phyloP scores from a whole-genome alignment of 1,139 yeast species.

The Suhomyces kunorum region DNA sequence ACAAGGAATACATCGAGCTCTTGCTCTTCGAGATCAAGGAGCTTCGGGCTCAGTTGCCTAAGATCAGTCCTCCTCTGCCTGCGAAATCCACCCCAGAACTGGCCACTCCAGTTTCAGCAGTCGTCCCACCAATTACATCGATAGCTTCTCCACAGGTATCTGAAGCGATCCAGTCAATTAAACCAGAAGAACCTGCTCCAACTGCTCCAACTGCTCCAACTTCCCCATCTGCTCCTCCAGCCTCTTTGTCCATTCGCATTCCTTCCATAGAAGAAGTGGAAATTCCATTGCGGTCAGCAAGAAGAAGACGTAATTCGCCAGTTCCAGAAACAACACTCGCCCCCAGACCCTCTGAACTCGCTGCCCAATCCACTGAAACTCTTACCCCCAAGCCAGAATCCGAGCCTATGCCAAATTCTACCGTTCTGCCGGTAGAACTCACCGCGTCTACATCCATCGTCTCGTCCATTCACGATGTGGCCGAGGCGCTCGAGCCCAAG shows the following conservation, averaged over 20 bases:
- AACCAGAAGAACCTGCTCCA: background rate
- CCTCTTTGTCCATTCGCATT: background rate
- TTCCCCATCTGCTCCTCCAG: background rate
- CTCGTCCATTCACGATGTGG: background rate
- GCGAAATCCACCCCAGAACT: background rate
- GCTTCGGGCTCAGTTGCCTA: conserved; percentile 20
- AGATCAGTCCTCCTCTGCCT: background rate
- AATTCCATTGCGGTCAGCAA: conserved; percentile 24
- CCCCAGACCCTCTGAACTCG: background rate
- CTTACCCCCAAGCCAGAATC: conserved; percentile 4
- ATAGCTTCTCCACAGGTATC: too few species aligned
- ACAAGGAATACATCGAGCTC: conserved; percentile 37
- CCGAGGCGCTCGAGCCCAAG: conserved; percentile 1
- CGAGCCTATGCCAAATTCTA: background rate
- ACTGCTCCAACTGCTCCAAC: background rate
- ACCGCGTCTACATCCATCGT: background rate
- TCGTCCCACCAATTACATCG: too few species aligned
- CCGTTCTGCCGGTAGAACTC: background rate
- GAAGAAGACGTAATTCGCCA: conserved; percentile 19
- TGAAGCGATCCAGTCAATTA: background rate
- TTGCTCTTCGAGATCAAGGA: conserved; percentile 42
- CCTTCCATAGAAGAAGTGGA: conserved; percentile 13
- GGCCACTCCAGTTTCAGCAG: too few species aligned
- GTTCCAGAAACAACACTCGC: background rate
- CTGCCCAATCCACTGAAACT: conserved; percentile 5